These are phyloP conservation scores for Ustilago bromivora DNA, from an alignment of 1,284 basidiomycete genomes.

Conservation along the genomic window DNA sequence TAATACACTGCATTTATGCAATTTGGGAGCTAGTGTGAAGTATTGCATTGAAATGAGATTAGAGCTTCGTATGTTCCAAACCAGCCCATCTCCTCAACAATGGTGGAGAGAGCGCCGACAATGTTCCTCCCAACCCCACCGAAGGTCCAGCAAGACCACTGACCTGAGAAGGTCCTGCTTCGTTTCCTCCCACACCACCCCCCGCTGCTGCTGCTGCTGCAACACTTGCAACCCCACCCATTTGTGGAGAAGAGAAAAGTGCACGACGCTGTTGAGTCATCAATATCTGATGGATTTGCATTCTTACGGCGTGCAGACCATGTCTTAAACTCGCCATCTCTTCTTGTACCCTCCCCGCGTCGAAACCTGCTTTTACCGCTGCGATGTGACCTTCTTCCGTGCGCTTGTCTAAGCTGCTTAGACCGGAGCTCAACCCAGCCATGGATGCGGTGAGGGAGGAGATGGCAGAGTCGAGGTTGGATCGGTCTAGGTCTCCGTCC, in stretches of 20 bases:
- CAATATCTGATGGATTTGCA: conserved; percentile 55
- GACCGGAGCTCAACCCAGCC: conserved; percentile 18
- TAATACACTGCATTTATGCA: too few species aligned
- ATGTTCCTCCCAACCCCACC: not conserved
- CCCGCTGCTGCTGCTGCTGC: not conserved
- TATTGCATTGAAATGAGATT: not conserved
- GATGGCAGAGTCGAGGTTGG: conserved; percentile 32
- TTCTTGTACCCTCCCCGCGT: conserved; percentile 50
- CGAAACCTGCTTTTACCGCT: conserved; percentile 46
- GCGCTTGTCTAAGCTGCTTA: conserved; percentile 38
- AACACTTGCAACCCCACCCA: not conserved
- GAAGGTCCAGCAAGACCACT: not conserved
- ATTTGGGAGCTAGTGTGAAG: too few species aligned
- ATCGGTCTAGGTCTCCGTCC: conserved; percentile 20
- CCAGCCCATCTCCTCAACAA: conserved; percentile 41
- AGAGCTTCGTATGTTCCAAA: conserved; percentile 49
- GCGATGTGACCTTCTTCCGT: conserved; percentile 51
- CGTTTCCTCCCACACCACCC: not conserved
- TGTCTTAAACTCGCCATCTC: conserved; percentile 53
- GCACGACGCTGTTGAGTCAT: conserved; percentile 49
- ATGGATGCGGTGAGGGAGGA: conserved; percentile 30
- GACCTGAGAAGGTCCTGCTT: not conserved
- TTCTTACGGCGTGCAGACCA: conserved; percentile 50
- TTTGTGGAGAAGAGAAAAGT: conserved; percentile 17
- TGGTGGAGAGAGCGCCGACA: conserved; percentile 40